These are phyloP conservation scores for Hortaea sp. DNA, from an alignment of 2,329 filamentous ascomycete species.

Conservation along the genomic window DNA sequence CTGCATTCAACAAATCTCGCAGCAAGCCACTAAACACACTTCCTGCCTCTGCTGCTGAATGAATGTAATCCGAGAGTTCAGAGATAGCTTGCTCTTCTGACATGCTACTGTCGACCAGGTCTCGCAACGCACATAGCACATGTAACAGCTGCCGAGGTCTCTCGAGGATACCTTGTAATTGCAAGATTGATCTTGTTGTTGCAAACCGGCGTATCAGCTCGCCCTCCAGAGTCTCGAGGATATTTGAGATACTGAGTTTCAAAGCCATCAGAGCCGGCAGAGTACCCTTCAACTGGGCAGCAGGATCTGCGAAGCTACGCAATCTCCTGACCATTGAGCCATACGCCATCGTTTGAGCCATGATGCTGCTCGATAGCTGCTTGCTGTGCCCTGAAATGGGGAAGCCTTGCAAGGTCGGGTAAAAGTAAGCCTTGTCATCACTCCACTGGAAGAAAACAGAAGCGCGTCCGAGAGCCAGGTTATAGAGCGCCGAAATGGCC, in stretches of 20 bases:
- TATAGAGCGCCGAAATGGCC: constrained; percentile 46
- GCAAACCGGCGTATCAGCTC: not conserved
- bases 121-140: not conserved
- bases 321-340: not conserved
- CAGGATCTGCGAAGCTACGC: not conserved
- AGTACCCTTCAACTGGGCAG: not conserved
- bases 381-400: constrained; percentile 35
- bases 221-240: not conserved
- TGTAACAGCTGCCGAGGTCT: not conserved
- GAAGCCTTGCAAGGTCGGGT: constrained; percentile 32
- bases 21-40: not conserved
- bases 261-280: not conserved
- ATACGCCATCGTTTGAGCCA: not conserved
- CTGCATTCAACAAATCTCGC: not conserved
- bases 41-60: not conserved
- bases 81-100: not conserved
- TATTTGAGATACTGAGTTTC: not conserved
- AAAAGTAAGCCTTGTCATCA: constrained; percentile 43
- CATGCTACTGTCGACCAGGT: not conserved
- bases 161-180: not conserved
- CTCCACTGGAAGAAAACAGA: constrained; percentile 62
- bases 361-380: not conserved
- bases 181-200: not conserved
- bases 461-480: constrained; percentile 58
- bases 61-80: not conserved